Base-by-base conservation (phyloP, 2,329 filamentous ascomycete genomes). In the Cordyceps farinosa region DNA sequence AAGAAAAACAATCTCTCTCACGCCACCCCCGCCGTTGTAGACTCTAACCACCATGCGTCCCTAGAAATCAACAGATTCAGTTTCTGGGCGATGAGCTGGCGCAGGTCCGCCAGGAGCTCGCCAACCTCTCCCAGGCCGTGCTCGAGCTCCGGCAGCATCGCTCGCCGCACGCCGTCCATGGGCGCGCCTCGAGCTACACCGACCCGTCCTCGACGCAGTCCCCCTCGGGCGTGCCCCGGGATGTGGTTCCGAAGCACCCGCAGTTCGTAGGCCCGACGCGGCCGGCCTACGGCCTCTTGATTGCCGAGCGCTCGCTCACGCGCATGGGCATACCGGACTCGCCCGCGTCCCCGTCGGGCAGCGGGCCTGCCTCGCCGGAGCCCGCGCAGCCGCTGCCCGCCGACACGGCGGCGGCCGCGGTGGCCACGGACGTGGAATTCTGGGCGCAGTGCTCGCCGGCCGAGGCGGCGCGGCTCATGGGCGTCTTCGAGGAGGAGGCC, bases 401-500 rank as follows among this genome's bases (percentile, higher is more conserved):
- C 62, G 0, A 30, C 52, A 27, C 67, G 68, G 51, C 73, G 69
- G 0, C 69, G 0, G 45, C 65, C 0, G 65, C 53, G 1, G 51
- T 64, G 0, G 67, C 66, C 11, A 50, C 55, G 0, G 69, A 70
- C 3, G 15, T 64, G 0, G 60, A 67, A 0, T 70, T 73, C 53
- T 72, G 73, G 70, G 53, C 66, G 2, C 62, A 58, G 1, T 70
- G 68, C 36, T 65, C 66, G 6, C 60, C 67, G 0, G 66, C 65
- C 0, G 74, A 77, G n/a, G 47, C 76, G 0, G 62, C 68, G 0
- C 66, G 75, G 34, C 70, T 77, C 36, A 65, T 77, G n/a, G 67
- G 71, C 8, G 71, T 74, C 4, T 78, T 75, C 32, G 71, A 74
- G n/a, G 77, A 79, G 45, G 76, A 78, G 48, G 71, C 77, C 29